Evolutionary conservation across 2,329 filamentous ascomycete genomes (phyloP), one percentile per base, ranked within the genome.

Genomic region (Ophiostoma novo-ulmi): DNA sequence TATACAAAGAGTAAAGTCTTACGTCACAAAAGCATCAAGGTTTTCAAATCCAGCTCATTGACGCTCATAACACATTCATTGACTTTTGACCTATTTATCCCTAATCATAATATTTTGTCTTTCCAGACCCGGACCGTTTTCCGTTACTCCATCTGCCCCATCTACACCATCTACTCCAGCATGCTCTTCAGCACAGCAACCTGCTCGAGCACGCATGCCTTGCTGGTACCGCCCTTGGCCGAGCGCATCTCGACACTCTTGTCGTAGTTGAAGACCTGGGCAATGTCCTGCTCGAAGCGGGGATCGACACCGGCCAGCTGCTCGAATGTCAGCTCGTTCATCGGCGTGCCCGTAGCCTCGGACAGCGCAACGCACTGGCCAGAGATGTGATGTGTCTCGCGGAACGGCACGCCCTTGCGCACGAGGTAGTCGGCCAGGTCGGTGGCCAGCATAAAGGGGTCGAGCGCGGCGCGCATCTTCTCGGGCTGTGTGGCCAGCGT

Each of bases 371-470:
- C 91, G 1, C 90, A 87, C 48, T 87, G 85, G 20, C 92, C 91
- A 1, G 89, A 89, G 77, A 94, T 91, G 80, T 94, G 91, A 79
- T 94, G 91, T 0, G 91, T 92, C 82, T 94, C 90, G 66, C 91
- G 86, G 85, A 95, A 94, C 7, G 91, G 91, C 26, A 94, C 89
- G 67, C 89, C 88, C 79, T 89, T 89, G 72, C 87, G 82, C 55
- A 90, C 88, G 3, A 90, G 82, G 77, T 89, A 90, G 77, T 90
- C 88, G 63, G 88, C 88, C 38, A 90, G 81, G 76, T 90, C 88
- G 5, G 88, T 90, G 26, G 92, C 92, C 2, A 97, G 86, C 91
- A 97, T 95, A 77, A 92, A 90, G 10, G 90, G 91, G 8, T 92
- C 89, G 13, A 97, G 84, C 0, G 92, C 90, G 22, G 89, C 91